Conservation (phyloP, 2,329 filamentous ascomycete species). For the Coniochaeta pulveracea region DNA sequence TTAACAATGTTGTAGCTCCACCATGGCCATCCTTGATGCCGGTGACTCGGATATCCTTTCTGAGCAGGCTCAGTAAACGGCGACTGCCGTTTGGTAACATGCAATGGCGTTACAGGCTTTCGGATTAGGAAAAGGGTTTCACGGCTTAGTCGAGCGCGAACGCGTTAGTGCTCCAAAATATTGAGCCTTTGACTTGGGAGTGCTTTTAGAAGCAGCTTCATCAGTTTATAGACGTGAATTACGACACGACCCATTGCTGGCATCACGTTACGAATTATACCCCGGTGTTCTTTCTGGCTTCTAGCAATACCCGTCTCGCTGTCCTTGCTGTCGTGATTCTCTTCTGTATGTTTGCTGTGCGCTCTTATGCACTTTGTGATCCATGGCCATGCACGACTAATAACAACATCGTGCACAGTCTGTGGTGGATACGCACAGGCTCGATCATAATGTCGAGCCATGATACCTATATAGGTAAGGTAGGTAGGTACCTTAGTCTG, state of each 20-base stretch:
- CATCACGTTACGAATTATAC: slow-evolving; percentile 4
- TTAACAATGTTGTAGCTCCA: slow-evolving; percentile 44
- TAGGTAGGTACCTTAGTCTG: too few relatives aligned
- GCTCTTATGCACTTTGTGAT: too few relatives aligned
- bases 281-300: too few relatives aligned
- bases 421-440: too few relatives aligned
- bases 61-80: slow-evolving; percentile 55
- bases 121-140: slow-evolving; percentile 12
- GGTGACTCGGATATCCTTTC: slow-evolving; percentile 97
- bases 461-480: too few relatives aligned
- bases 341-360: too few relatives aligned
- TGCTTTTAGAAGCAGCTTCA: background rate
- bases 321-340: too few relatives aligned
- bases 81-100: slow-evolving; percentile 13
- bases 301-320: too few relatives aligned
- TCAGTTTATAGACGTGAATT: slow-evolving; percentile 1
- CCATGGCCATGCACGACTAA: too few relatives aligned
- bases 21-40: slow-evolving; percentile 93
- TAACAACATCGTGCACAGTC: too few relatives aligned
- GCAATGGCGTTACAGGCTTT: slow-evolving; percentile 31
- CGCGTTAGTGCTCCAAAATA: background rate
- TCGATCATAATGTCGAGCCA: too few relatives aligned
- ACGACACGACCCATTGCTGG: slow-evolving; percentile 1
- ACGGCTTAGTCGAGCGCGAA: too few relatives aligned
- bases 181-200: background rate